Conservation (phyloP, 176 grass and related monocot genomes). For the Carex kokanica region DNA sequence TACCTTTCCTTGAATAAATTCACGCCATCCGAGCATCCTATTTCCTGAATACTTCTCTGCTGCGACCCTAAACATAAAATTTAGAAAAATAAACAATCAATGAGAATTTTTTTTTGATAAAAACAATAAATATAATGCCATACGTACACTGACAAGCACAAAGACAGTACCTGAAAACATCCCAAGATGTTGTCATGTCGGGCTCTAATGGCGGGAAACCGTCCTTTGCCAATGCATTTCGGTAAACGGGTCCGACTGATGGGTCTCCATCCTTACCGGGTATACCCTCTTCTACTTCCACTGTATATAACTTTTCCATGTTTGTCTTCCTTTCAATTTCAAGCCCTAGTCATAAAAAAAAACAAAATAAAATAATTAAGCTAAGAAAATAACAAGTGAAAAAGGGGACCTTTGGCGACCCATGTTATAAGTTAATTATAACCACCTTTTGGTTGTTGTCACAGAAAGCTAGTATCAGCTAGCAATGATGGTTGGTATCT, state of each 20-base stretch:
- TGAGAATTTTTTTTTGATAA: neutral
- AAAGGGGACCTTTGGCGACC: neutral
- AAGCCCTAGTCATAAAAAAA: constrained; percentile 1
- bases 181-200: constrained; percentile 84
- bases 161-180: constrained; percentile 76
- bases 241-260: constrained; percentile 71
- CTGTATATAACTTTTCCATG: constrained; percentile 47
- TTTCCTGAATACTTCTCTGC: constrained; percentile 77
- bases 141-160: neutral
- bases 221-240: constrained; percentile 63
- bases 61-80: constrained; percentile 47
- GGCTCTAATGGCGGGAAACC: constrained; percentile 52
- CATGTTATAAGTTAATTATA: neutral
- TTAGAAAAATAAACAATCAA: neutral
- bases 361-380: neutral
- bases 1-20: constrained; percentile 75
- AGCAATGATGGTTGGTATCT: neutral
- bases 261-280: constrained; percentile 57
- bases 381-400: neutral
- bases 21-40: constrained; percentile 90
- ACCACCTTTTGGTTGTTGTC: neutral
- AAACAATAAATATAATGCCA: neutral
- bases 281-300: constrained; percentile 65
- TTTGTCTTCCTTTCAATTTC: constrained; percentile 30
- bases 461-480: neutral